A percentile compares a stretch with the other conserved stretches of the same genome.
Conservation (phyloP, 2,329 filamentous ascomycete species). For the Cercospora sp. region DNA sequence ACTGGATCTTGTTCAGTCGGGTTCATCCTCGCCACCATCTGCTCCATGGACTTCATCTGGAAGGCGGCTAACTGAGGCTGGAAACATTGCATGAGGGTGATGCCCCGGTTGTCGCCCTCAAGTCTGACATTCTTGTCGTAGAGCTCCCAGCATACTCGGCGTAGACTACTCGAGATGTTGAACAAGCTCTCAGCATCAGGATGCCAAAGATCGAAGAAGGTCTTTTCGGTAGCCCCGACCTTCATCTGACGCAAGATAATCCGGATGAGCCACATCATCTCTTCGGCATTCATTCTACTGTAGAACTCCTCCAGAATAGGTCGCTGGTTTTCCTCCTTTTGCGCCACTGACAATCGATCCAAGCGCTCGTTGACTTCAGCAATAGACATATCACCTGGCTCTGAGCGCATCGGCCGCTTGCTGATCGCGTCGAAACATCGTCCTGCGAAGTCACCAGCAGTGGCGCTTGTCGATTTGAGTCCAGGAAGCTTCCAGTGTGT, state of each 20-base stretch:
- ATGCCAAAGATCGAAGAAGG: conserved; percentile 69
- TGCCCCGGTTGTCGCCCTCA: conserved; percentile 70
- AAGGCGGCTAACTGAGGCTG: conserved; percentile 94
- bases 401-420: conserved; percentile 74
- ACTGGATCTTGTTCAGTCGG: conserved; percentile 68
- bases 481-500: conserved; percentile 91
- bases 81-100: conserved; percentile 89
- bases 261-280: conserved; percentile 90
- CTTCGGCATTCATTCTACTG: conserved; percentile 85
- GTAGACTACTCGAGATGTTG: conserved; percentile 85
- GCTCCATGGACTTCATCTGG: conserved; percentile 78
- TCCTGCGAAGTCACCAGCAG: conserved; percentile 89
- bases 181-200: conserved; percentile 62
- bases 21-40: conserved; percentile 70
- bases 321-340: conserved; percentile 80
- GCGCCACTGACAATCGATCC: conserved; percentile 72
- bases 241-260: conserved; percentile 85
- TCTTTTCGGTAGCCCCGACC: conserved; percentile 79
- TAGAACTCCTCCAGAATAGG: conserved; percentile 84
- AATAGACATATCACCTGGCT: conserved; percentile 77
- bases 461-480: conserved; percentile 60
- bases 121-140: conserved; percentile 71
- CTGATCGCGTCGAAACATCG: conserved; percentile 84
- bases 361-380: conserved; percentile 85
- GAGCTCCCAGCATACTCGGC: conserved; percentile 92